phyloP scores from a whole-genome alignment of 2,329 filamentous ascomycete species.

The Aspergillus persii region DNA sequence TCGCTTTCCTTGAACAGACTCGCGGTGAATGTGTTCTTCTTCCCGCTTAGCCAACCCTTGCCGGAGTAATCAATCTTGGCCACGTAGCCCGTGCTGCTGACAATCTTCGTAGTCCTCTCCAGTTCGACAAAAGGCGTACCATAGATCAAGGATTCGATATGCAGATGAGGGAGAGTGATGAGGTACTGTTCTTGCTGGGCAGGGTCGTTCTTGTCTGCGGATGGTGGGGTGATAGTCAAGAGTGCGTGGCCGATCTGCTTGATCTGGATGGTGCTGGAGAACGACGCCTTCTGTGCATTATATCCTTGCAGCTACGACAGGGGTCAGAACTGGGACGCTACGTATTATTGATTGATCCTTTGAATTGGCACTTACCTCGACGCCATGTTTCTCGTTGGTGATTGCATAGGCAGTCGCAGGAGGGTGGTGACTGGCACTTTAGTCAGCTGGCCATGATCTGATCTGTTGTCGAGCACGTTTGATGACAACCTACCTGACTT shows the following conservation, averaged over 20 bases:
- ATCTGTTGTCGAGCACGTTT: neutral
- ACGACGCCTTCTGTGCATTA: conserved; percentile 94
- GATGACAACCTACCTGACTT: conserved; percentile 65
- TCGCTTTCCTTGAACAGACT: conserved; percentile 66
- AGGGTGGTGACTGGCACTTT: conserved; percentile 69
- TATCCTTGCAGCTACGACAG: conserved; percentile 64
- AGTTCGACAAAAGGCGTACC: conserved; percentile 81
- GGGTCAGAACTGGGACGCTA: neutral
- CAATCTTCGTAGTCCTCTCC: conserved; percentile 79
- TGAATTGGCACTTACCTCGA: conserved; percentile 48
- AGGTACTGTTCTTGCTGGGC: conserved; percentile 67
- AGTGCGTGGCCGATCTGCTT: conserved; percentile 92
- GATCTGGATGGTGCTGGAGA: conserved; percentile 89
- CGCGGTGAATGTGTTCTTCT: conserved; percentile 88
- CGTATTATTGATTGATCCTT: neutral
- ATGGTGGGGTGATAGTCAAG: conserved; percentile 62
- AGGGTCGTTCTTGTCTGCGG: conserved; percentile 48
- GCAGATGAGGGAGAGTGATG: conserved; percentile 85
- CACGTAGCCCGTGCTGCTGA: conserved; percentile 80
- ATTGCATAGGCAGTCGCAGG: conserved; percentile 94
- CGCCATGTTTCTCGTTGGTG: conserved; percentile 77
- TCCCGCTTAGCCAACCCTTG: conserved; percentile 90
- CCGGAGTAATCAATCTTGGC: conserved; percentile 90
- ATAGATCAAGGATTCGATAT: conserved; percentile 86
- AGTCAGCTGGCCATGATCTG: neutral